Conservation (phyloP, 1,139 yeast genomes). For the Meyerozyma sp. region DNA sequence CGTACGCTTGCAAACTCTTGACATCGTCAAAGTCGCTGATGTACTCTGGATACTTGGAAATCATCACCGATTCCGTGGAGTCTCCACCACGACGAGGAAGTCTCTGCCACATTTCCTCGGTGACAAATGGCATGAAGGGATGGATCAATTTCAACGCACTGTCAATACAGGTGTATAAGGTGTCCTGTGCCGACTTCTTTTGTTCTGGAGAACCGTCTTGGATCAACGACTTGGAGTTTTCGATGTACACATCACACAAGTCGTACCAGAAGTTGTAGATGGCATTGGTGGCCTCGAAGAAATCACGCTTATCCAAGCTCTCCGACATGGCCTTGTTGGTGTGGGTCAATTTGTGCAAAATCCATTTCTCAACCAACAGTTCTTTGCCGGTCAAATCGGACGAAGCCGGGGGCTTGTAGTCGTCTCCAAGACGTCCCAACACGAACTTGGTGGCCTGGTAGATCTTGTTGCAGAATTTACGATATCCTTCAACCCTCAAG, state of each 20-base stretch:
- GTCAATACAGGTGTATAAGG: constrained; percentile 88
- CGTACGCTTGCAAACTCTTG: constrained; percentile 68
- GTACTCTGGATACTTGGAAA: constrained; percentile 75
- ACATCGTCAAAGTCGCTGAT: constrained; percentile 54
- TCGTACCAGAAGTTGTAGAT: constrained; percentile 95
- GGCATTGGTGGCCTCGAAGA: constrained; percentile 80
- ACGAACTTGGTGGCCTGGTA: constrained; percentile 98
- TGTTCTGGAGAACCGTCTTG: constrained; percentile 85
- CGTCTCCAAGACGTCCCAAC: constrained; percentile 85
- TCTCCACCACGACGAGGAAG: constrained; percentile 83
- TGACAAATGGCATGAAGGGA: constrained; percentile 96
- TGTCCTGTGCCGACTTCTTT: constrained; percentile 86
- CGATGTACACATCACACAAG: constrained; percentile 95
- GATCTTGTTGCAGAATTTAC: constrained; percentile 98
- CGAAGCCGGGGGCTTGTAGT: constrained; percentile 72
- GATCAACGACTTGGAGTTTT: constrained; percentile 89
- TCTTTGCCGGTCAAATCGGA: constrained; percentile 68
- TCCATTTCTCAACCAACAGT: constrained; percentile 95
- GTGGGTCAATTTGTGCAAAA: constrained; percentile 74
- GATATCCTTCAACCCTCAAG: constrained; percentile 95
- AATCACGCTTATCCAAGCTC: constrained; percentile 77
- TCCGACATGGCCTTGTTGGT: constrained; percentile 64
- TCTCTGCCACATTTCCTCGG: constrained; percentile 99
- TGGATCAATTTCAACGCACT: constrained; percentile 89
- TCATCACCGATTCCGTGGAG: constrained; percentile 62